Conservation (phyloP, 2,329 filamentous ascomycete genomes). For the Volutella citrinella region DNA sequence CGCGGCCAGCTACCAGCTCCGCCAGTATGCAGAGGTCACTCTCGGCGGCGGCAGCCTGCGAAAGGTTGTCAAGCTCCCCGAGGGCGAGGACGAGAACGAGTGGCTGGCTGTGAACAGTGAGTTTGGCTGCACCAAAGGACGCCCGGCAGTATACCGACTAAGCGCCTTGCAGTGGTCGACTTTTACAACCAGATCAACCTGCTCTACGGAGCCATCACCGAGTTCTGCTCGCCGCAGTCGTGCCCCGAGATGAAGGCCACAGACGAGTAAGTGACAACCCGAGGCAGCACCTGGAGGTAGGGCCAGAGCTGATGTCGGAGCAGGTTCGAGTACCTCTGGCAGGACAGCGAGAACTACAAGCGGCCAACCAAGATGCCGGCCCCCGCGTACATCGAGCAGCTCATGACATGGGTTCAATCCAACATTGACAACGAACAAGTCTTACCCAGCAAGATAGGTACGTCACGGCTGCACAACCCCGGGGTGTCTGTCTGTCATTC, state of each 20-base stretch:
- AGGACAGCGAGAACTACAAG: conserved; percentile 91
- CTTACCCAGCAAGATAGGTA: conserved; percentile 90
- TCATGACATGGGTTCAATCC: conserved; percentile 95
- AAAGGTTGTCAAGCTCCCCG: conserved; percentile 94
- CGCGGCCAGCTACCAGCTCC: conserved; percentile 82
- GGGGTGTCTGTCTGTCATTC: too few relatives aligned
- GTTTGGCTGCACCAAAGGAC: too few relatives aligned
- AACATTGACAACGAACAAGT: conserved; percentile 95
- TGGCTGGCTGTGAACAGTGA: conserved; percentile 97
- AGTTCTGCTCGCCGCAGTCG: conserved; percentile 95
- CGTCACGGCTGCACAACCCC: too few relatives aligned
- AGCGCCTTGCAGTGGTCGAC: conserved; percentile 84
- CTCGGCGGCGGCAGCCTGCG: conserved; percentile 90
- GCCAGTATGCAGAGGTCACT: conserved; percentile 97
- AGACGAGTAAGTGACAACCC: conserved; percentile 69
- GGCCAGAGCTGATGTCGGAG: conserved; percentile 12
- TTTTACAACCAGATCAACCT: conserved; percentile 99
- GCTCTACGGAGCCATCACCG: conserved; percentile 96
- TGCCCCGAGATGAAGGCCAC: conserved; percentile 99
- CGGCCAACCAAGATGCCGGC: conserved; percentile 97
- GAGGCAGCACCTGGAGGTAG: background rate
- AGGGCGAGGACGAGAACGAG: conserved; percentile 96
- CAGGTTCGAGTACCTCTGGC: conserved; percentile 98
- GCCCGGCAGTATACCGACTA: too few relatives aligned
- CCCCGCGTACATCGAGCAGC: conserved; percentile 94